Evolutionary conservation across 192 early-diverging fungal genomes (phyloP).

Genomic region (Linnemannia zychae): DNA sequence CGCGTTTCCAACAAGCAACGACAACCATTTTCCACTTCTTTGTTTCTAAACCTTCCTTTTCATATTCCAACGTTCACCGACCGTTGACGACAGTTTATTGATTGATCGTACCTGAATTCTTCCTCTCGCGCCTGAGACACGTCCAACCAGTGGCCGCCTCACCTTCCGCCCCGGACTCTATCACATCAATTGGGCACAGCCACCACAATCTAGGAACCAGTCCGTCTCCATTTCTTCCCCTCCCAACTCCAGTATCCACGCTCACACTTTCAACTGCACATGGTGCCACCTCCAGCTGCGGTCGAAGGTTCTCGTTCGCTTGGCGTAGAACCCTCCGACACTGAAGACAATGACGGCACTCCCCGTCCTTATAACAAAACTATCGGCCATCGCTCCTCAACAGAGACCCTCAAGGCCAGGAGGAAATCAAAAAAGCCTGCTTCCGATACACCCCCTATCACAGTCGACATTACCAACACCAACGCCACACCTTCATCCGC

Average conservation of each 20-base stretch:
- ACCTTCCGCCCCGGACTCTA: neutral
- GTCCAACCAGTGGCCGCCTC: neutral
- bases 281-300: conserved; percentile 2
- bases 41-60: neutral
- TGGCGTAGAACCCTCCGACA: neutral
- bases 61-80: neutral
- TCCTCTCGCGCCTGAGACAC: neutral
- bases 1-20: too few species aligned
- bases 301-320: neutral
- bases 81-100: too few species aligned
- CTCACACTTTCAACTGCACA: neutral
- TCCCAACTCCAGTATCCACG: neutral
- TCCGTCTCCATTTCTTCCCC: neutral
- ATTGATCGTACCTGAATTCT: neutral
- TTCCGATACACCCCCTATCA: neutral
- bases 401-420: conserved; percentile 22
- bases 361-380: conserved; percentile 13
- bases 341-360: conserved; percentile 11
- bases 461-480: neutral
- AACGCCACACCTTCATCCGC: conserved; percentile 5
- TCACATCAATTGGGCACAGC: neutral
- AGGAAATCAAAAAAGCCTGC: neutral
- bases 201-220: neutral
- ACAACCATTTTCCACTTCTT: neutral
- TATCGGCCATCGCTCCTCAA: conserved; percentile 22